Base-by-base conservation (phyloP, 306 rosid genomes). In the Acacia confusa region DNA sequence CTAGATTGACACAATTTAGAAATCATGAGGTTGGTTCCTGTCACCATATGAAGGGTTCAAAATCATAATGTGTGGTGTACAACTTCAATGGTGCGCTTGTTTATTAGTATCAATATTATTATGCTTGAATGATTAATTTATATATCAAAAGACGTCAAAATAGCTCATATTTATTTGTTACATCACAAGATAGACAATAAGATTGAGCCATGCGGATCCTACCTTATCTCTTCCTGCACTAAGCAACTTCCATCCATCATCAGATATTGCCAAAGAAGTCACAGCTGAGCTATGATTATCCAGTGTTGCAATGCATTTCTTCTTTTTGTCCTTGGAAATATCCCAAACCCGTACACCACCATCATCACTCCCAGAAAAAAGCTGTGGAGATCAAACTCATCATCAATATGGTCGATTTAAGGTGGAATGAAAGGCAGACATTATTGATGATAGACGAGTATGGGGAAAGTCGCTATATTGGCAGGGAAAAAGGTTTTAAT, bases 151-250 rank as follows among this genome's bases (percentile, higher is more conserved):
- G 34, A 9, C 25, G 19, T 60, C 1, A 60, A 32, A 60, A 60
- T 60, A 60, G 16, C 12, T 25, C 32, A 60, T 60, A 60, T 60
- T 60, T 60, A 60, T 12, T 60, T 24, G 19, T 45, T 28, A 24
- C 70, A 66, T 74, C 41, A 16, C 65, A 20, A 67, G 78, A 77
- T 19, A 73, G 72, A 77, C 58, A 16, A 38, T 20, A 40, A 75
- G 74, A 69, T 38, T 15, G 63, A 50, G 82, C 72, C 80, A 32
- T 75, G 27, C 24, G 61, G 74, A 79, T 32, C 85, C 16, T 80
- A 63, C 99, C 96, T 92, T 95, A 83, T 95, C 99, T 91, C 99
- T 88, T 88, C 97, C 99, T 78, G 96, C 91, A 78, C 91, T 93
- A 76, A 93, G 91, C 88, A 95, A 87, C n/a, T 92, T 93, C 91